Evolutionary conservation across 2,329 filamentous ascomycete genomes (phyloP).

Genomic region (Xylaria arbuscula): DNA sequence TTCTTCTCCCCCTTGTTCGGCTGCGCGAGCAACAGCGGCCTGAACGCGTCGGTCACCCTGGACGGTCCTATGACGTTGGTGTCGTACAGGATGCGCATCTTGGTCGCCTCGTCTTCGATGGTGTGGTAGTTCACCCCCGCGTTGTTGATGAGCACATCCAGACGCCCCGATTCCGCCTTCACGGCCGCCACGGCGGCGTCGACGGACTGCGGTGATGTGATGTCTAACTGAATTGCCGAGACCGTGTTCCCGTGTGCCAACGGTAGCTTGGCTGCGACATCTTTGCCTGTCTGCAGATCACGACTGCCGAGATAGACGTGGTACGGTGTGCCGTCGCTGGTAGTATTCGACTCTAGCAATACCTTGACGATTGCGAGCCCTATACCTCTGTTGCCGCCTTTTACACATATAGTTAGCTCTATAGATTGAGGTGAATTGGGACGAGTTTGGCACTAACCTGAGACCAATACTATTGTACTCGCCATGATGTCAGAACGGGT

Average conservation of each 20-base stretch:
- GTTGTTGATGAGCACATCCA: constrained; percentile 43
- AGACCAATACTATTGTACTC: constrained; percentile 40
- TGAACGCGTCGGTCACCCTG: constrained; percentile 38
- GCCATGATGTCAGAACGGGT: constrained; percentile 17
- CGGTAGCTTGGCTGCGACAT: not conserved
- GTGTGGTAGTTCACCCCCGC: constrained; percentile 31
- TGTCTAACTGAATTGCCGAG: constrained; percentile 40
- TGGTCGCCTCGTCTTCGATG: constrained; percentile 29
- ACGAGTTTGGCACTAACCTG: constrained; percentile 25
- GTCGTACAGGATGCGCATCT: constrained; percentile 37
- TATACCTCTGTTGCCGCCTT: constrained; percentile 42
- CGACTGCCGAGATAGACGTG: constrained; percentile 41
- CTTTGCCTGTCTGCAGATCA: constrained; percentile 34
- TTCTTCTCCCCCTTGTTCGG: constrained; percentile 25
- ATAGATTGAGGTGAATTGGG: not conserved
- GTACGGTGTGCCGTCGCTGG: constrained; percentile 33
- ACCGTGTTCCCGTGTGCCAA: constrained; percentile 36
- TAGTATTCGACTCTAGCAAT: constrained; percentile 29
- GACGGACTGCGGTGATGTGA: constrained; percentile 35
- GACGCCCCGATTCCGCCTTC: constrained; percentile 31
- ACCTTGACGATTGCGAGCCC: constrained; percentile 40
- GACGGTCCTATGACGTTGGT: constrained; percentile 39
- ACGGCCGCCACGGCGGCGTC: constrained; percentile 30
- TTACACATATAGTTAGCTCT: constrained; percentile 1
- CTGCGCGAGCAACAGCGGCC: constrained; percentile 34